phyloP scores from a whole-genome alignment of 441 rosid species.

The Erysimum pusillum region DNA sequence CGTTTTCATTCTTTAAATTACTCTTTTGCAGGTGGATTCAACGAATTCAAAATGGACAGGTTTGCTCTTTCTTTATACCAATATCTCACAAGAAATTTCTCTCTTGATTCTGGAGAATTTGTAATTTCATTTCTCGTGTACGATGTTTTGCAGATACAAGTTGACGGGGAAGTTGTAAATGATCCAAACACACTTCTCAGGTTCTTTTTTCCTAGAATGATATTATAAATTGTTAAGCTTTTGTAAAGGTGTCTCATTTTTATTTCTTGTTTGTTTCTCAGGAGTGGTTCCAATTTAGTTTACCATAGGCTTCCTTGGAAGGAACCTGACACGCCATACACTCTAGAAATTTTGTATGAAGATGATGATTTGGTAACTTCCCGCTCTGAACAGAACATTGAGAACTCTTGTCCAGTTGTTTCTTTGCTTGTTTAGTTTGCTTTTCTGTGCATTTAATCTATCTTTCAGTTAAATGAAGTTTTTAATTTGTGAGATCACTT shows the following conservation, averaged over 20 bases:
- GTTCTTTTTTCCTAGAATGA: slow-evolving; percentile 41
- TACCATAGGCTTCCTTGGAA: slow-evolving; percentile 94
- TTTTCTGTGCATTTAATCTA: background rate
- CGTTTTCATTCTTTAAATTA: slow-evolving; percentile 4
- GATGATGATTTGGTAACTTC: slow-evolving; percentile 74
- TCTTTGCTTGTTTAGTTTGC: slow-evolving; percentile 18
- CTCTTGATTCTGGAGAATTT: slow-evolving; percentile 1
- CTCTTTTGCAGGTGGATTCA: slow-evolving; percentile 78
- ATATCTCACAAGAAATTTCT: background rate
- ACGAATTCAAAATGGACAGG: slow-evolving; percentile 91
- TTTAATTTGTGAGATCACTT: background rate
- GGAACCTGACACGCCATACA: slow-evolving; percentile 79
- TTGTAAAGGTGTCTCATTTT: slow-evolving; percentile 12
- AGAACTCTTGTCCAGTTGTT: background rate
- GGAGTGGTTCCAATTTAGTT: slow-evolving; percentile 68
- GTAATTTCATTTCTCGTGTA: slow-evolving; percentile 6
- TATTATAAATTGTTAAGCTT: background rate
- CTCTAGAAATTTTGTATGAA: slow-evolving; percentile 66
- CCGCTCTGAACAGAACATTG: slow-evolving; percentile 2
- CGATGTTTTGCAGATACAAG: slow-evolving; percentile 60
- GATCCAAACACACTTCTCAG: slow-evolving; percentile 65
- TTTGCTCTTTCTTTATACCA: slow-evolving; percentile 31
- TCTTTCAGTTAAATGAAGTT: background rate
- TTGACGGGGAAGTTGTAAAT: slow-evolving; percentile 63
- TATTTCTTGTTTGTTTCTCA: slow-evolving; percentile 29